Base-by-base conservation (phyloP, 179 eudicot species). In the Vitellaria paradoxa region DNA sequence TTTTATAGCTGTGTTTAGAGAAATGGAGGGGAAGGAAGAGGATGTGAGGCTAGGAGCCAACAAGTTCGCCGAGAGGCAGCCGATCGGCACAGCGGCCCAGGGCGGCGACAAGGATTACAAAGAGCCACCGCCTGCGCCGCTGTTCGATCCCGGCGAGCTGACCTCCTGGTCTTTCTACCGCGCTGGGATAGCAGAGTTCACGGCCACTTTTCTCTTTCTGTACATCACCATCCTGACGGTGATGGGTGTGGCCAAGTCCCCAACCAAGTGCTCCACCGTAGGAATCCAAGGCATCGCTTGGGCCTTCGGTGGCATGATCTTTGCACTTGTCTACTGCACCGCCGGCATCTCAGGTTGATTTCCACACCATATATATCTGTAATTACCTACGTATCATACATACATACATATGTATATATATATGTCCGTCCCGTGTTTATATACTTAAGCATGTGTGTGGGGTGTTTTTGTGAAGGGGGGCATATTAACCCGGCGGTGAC, bases 241-340 rank as follows among this genome's bases (percentile, higher is more conserved):
- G 50, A 66, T 76, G 73, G 79, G 79, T 13, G 79, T 76, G 9
- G 73, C 52, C 2, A 68, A 23, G 45, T 59, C 79, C 23, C 53
- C 53, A 4, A 67, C 56, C 59, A 77, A 67, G 56, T 77, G 79
- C 56, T 40, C 79, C 4, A 77, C 73, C 4, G 79, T 77, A 13
- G 79, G 79, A 1, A 75, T 75, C 46, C 78, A 75, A 55, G 78
- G 78, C 9, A 75, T 75, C 62, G 78, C 78, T 52, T 75, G 78
- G 78, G 70, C 78, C n/a, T 75, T 75, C 62, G 78, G 78, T 18
- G 78, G 78, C 62, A 75, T 75, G 78, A 75, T 75, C 61, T 75
- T 75, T 26, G 78, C 78, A 49, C 78, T 75, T 26, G 78, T 75
- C 37, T 75, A 75, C 69, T 75, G 78, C 71, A 75, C 78, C n/a